Conservation (phyloP, 306 rosid species). For the Cicer judaicum region DNA sequence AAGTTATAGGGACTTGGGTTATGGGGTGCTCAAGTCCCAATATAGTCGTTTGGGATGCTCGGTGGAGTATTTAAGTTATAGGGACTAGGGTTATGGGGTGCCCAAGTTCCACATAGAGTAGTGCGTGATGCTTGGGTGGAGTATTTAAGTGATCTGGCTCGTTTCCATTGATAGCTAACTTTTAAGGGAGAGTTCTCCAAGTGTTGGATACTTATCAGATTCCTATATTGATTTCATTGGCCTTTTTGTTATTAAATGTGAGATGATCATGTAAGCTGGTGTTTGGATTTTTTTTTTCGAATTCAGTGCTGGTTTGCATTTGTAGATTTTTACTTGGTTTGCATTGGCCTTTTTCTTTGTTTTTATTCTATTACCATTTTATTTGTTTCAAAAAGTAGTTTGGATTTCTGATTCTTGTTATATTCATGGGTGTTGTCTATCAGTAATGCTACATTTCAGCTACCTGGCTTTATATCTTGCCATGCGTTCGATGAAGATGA, state of each 20-base stretch:
- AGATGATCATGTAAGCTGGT: not conserved
- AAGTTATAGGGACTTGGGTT: too few species aligned
- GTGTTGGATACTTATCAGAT: not conserved
- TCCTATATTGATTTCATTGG: not conserved
- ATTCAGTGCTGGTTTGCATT: slow-evolving; percentile 9
- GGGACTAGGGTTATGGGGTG: too few species aligned
- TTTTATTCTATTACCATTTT: slow-evolving; percentile 14
- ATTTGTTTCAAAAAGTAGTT: slow-evolving; percentile 9
- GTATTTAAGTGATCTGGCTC: not conserved
- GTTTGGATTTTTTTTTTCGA: not conserved
- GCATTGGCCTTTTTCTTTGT: slow-evolving; percentile 24
- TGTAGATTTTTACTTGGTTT: slow-evolving; percentile 29
- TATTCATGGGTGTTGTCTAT: slow-evolving; percentile 43
- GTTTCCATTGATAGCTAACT: not conserved
- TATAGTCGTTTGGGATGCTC: too few species aligned
- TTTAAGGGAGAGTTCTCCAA: too few species aligned
- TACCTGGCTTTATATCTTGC: slow-evolving; percentile 83
- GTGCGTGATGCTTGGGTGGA: not conserved
- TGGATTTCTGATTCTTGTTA: slow-evolving; percentile 42
- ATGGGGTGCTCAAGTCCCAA: too few species aligned
- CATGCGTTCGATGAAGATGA: slow-evolving; percentile 86
- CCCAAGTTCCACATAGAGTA: too few species aligned
- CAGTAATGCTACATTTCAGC: slow-evolving; percentile 99
- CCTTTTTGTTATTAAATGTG: not conserved
- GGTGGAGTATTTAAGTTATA: too few species aligned